phyloP scores from a whole-genome alignment of 257 asterid genomes.

The Coffea eugenioides region DNA sequence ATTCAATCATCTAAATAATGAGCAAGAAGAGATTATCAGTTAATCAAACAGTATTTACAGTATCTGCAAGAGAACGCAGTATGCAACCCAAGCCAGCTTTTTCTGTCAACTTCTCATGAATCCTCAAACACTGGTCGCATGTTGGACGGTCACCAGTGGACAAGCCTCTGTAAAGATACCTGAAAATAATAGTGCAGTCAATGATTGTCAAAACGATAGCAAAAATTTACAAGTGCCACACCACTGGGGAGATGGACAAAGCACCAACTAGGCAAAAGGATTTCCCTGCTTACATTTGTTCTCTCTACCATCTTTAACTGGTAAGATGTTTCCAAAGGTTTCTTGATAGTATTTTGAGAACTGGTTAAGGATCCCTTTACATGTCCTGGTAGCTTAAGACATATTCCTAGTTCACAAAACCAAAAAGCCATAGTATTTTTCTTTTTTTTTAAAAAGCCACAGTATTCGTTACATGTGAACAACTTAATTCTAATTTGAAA shows the following conservation, averaged over 20 bases:
- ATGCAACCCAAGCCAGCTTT: conserved; percentile 98
- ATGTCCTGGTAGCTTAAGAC: background rate
- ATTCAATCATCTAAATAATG: background rate
- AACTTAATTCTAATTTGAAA: background rate
- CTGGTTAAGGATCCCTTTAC: background rate
- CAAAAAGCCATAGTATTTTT: background rate
- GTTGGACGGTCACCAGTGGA: conserved; percentile 98
- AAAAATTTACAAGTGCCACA: background rate
- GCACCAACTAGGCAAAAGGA: background rate
- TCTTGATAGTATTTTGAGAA: background rate
- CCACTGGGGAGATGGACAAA: background rate
- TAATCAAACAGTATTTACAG: conserved; percentile 64
- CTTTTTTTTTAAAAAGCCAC: background rate
- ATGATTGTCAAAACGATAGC: background rate
- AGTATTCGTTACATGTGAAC: background rate
- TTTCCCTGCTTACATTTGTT: background rate
- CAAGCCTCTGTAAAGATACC: conserved; percentile 94
- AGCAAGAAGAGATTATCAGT: background rate
- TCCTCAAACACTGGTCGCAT: conserved; percentile 86
- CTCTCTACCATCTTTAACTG: background rate
- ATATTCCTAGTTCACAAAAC: background rate
- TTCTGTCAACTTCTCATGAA: conserved; percentile 91
- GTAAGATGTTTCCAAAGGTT: too few species aligned
- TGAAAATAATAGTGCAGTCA: conserved; percentile 23
- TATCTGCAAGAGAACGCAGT: conserved; percentile 82